Conservation (phyloP, 768 basidiomycete species). For the Lentinula aciculospora region DNA sequence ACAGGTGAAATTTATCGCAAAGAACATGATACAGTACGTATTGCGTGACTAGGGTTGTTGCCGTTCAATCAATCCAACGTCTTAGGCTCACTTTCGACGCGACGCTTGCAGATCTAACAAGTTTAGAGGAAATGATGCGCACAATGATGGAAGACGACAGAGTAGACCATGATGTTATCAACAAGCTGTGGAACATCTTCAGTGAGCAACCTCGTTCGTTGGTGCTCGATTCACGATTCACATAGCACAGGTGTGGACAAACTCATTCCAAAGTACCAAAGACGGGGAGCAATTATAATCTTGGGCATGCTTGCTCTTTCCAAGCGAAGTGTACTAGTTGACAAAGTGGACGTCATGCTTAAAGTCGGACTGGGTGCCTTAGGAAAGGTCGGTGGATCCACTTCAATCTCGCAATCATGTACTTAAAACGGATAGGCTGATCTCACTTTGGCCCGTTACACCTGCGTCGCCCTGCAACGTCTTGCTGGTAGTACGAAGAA, state of each 20-base stretch:
- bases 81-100: constrained; percentile 84
- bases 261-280: constrained; percentile 73
- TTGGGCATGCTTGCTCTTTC: constrained; percentile 96
- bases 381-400: constrained; percentile 59
- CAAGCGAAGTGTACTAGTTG: constrained; percentile 63
- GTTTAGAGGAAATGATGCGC: constrained; percentile 93
- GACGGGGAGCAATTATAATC: constrained; percentile 93
- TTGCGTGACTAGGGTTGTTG: neutral
- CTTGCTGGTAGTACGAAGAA: constrained; percentile 95
- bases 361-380: constrained; percentile 80
- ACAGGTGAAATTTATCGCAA: constrained; percentile 87
- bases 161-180: constrained; percentile 78
- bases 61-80: neutral
- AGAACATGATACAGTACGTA: constrained; percentile 93
- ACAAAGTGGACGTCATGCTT: constrained; percentile 80
- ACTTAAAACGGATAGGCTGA: constrained; percentile 51
- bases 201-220: constrained; percentile 42
- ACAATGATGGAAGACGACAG: constrained; percentile 84
- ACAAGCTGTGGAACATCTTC: constrained; percentile 95
- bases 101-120: constrained; percentile 91
- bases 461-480: constrained; percentile 88
- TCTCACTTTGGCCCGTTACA: constrained; percentile 86
- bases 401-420: neutral
- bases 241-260: constrained; percentile 57
- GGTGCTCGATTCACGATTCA: neutral